phyloP scores from a whole-genome alignment of 495 filamentous ascomycete genomes.

The Annulohypoxylon bovei region DNA sequence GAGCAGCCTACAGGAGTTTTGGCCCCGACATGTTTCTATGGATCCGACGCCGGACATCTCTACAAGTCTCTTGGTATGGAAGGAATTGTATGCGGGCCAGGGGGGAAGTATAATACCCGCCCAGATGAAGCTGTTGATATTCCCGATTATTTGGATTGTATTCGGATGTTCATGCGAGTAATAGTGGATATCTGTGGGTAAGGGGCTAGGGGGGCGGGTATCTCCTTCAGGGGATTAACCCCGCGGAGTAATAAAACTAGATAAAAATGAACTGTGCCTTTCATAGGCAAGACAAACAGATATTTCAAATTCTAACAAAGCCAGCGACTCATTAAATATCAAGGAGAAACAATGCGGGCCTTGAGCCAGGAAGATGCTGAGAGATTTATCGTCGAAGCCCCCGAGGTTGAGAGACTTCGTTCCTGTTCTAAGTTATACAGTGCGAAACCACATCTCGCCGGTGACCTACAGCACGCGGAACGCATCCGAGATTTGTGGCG shows the following conservation, averaged over 20 bases:
- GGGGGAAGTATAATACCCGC: conserved; percentile 30
- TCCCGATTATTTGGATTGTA: conserved; percentile 31
- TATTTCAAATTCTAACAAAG: background rate
- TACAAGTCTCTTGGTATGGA: conserved; percentile 33
- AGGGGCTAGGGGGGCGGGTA: conserved; percentile 7
- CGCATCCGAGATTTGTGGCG: conserved; percentile 25
- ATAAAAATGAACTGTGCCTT: background rate
- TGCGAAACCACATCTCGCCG: conserved; percentile 12
- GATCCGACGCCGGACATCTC: conserved; percentile 25
- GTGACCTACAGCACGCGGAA: conserved; percentile 23
- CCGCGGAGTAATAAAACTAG: background rate
- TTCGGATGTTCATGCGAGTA: conserved; percentile 33
- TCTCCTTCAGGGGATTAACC: conserved; percentile 7
- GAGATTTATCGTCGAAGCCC: conserved; percentile 19
- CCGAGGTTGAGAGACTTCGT: conserved; percentile 10
- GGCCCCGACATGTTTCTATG: conserved; percentile 29
- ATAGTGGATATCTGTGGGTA: conserved; percentile 35
- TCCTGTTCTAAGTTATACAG: conserved; percentile 18
- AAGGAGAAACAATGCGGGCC: conserved; percentile 1
- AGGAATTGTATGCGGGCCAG: conserved; percentile 26
- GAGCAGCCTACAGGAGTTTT: conserved; percentile 29
- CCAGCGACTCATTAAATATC: background rate
- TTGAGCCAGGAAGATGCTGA: conserved; percentile 36
- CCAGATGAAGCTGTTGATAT: conserved; percentile 31
- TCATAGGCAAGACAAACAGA: background rate